phyloP scores from a whole-genome alignment of 1,284 basidiomycete species.

The Trametes sp. region DNA sequence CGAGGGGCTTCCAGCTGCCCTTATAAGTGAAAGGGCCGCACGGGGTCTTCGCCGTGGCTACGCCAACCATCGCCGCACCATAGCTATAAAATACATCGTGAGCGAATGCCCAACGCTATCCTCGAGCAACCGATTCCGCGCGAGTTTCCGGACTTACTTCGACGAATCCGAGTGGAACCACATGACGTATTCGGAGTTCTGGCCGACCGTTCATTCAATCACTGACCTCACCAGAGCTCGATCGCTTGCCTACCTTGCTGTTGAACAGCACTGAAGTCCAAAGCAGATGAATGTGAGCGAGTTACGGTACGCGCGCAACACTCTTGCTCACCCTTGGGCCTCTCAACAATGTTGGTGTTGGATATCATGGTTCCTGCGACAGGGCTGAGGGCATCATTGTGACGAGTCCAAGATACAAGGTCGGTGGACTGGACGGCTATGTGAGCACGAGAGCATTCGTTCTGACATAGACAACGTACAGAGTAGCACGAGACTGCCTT shows the following conservation, averaged over 20 bases:
- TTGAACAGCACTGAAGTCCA: slow-evolving; percentile 57
- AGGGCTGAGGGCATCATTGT: slow-evolving; percentile 64
- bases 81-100: slow-evolving; percentile 50
- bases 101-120: slow-evolving; percentile 3
- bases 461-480: slow-evolving; percentile 39
- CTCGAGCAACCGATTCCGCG: not conserved
- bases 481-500: slow-evolving; percentile 67
- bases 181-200: slow-evolving; percentile 74
- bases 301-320: slow-evolving; percentile 32
- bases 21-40: slow-evolving; percentile 68
- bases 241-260: slow-evolving; percentile 45
- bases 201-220: not conserved
- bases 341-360: slow-evolving; percentile 65
- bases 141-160: slow-evolving; percentile 50
- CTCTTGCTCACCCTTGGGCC: slow-evolving; percentile 64
- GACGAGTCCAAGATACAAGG: slow-evolving; percentile 62
- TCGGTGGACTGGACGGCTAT: slow-evolving; percentile 53
- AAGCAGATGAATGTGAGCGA: no score
- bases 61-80: slow-evolving; percentile 67
- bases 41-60: slow-evolving; percentile 64
- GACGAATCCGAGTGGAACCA: slow-evolving; percentile 75
- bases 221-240: not conserved
- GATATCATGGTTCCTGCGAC: slow-evolving; percentile 63
- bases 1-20: slow-evolving; percentile 63
- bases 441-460: not conserved